Evolutionary conservation across 2,329 filamentous ascomycete species (phyloP).

Genomic region (Pseudofabraea citricarpa): DNA sequence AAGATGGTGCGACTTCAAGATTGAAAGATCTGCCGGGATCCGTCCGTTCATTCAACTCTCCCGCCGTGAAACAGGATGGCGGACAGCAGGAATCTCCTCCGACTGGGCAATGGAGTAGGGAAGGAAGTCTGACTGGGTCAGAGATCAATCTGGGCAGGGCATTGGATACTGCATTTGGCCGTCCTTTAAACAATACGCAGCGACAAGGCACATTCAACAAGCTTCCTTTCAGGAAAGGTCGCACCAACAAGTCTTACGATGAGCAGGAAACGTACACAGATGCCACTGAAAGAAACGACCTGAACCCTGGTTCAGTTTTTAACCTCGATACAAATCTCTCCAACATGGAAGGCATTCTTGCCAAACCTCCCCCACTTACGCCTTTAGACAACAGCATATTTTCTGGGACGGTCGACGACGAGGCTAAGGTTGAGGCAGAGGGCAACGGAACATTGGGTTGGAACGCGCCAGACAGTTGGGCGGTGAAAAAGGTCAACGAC

Average conservation of each 20-base stretch:
- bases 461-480: slow-evolving; percentile 97
- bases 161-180: slow-evolving; percentile 12
- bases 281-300: slow-evolving; percentile 12
- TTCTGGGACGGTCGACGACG: slow-evolving; percentile 36
- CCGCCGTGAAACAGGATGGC: slow-evolving; percentile 10
- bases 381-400: slow-evolving; percentile 59
- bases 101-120: slow-evolving; percentile 22
- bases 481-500: slow-evolving; percentile 70
- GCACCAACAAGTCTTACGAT: slow-evolving; percentile 41
- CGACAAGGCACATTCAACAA: slow-evolving; percentile 38
- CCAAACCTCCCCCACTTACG: slow-evolving; percentile 63
- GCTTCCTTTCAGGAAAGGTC: slow-evolving; percentile 58
- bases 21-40: slow-evolving; percentile 47
- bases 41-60: slow-evolving; percentile 44
- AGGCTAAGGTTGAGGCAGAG: slow-evolving; percentile 28
- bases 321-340: slow-evolving; percentile 82
- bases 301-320: slow-evolving; percentile 51
- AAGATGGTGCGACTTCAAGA: slow-evolving; percentile 44
- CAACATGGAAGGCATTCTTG: slow-evolving; percentile 88
- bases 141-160: slow-evolving; percentile 20
- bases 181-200: slow-evolving; percentile 3
- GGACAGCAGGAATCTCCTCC: slow-evolving; percentile 21
- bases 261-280: slow-evolving; percentile 48
- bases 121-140: slow-evolving; percentile 22
- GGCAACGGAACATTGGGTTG: slow-evolving; percentile 52